phyloP scores from a whole-genome alignment of 805 yeast species.

The Helenozyma rhizophorensis region DNA sequence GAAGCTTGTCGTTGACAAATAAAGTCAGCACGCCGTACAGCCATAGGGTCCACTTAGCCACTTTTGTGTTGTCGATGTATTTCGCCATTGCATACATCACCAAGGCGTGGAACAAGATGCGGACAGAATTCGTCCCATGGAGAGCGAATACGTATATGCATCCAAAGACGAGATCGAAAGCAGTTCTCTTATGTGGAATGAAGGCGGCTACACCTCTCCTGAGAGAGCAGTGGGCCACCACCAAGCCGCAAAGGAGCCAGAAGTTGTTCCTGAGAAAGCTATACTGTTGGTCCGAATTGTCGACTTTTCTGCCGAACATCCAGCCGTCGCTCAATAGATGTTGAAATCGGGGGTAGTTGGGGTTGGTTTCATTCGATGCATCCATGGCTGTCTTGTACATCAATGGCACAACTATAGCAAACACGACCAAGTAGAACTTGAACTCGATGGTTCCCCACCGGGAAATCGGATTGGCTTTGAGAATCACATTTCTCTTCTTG shows the following conservation, averaged over 20 bases:
- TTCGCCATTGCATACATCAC: constrained; percentile 51
- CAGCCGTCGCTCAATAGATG: constrained; percentile 74
- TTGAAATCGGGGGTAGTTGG: constrained; percentile 63
- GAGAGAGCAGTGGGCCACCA: constrained; percentile 48
- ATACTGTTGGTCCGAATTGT: constrained; percentile 89
- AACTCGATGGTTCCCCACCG: constrained; percentile 80
- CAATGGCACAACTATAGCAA: constrained; percentile 69
- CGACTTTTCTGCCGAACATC: constrained; percentile 87
- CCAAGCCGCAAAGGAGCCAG: constrained; percentile 52
- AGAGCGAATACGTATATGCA: constrained; percentile 61
- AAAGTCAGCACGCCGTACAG: constrained; percentile 71
- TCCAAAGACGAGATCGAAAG: constrained; percentile 76
- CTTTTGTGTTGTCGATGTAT: constrained; percentile 22
- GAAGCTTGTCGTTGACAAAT: constrained; percentile 68
- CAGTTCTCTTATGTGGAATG: constrained; percentile 34
- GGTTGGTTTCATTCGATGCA: constrained; percentile 70
- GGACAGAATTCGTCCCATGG: constrained; percentile 74
- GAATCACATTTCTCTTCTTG: constrained; percentile 27
- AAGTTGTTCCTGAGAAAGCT: constrained; percentile 82
- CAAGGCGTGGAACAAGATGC: constrained; percentile 54
- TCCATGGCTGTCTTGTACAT: constrained; percentile 80
- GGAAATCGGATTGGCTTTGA: constrained; percentile 39
- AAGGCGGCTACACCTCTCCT: constrained; percentile 34
- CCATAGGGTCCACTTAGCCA: constrained; percentile 58
- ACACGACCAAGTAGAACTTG: constrained; percentile 57